Percentiles rank a stretch among this genome's conserved stretches.
Evolutionary conservation across 2,329 filamentous ascomycete genomes (phyloP).

Genomic region (Apiospora koreana): DNA sequence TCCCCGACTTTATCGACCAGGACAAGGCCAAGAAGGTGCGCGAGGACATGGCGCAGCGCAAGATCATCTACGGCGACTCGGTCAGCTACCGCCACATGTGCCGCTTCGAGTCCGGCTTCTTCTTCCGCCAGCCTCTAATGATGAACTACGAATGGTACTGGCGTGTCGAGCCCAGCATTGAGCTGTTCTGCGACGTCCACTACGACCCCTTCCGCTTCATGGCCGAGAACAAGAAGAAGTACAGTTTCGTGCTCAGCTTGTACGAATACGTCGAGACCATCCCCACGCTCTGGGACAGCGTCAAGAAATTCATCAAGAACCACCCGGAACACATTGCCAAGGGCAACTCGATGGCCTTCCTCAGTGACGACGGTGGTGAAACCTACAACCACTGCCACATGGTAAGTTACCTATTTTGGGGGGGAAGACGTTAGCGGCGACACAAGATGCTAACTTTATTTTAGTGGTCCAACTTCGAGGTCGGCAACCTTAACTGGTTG

Average conservation of each 20-base stretch:
- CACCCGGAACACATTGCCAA: constrained; percentile 85
- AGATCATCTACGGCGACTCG: constrained; percentile 98
- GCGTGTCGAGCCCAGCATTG: constrained; percentile 96
- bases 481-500: constrained; percentile 92
- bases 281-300: constrained; percentile 91
- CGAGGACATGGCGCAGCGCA: constrained; percentile 88
- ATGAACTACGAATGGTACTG: constrained; percentile 99
- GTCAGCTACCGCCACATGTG: constrained; percentile 99
- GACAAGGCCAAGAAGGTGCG: constrained; percentile 88
- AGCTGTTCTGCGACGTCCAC: constrained; percentile 93
- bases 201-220: constrained; percentile 97
- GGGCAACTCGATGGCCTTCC: constrained; percentile 85
- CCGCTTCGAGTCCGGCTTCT: constrained; percentile 98
- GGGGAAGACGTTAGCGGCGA: constrained; percentile 25
- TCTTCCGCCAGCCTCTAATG: constrained; percentile 94
- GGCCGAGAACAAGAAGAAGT: constrained; percentile 96
- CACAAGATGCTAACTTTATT: constrained; percentile 17
- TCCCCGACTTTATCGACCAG: constrained; percentile 93
- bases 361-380: constrained; percentile 88
- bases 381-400: constrained; percentile 98
- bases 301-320: constrained; percentile 89
- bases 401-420: constrained; percentile 52
- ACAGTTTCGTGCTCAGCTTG: constrained; percentile 92
- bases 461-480: constrained; percentile 98
- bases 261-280: constrained; percentile 98